A percentile compares a stretch with the other conserved stretches of the same genome.
These are phyloP conservation scores for Setomelanomma holmii DNA, from an alignment of 2,329 filamentous ascomycete genomes.

Conservation along the genomic window DNA sequence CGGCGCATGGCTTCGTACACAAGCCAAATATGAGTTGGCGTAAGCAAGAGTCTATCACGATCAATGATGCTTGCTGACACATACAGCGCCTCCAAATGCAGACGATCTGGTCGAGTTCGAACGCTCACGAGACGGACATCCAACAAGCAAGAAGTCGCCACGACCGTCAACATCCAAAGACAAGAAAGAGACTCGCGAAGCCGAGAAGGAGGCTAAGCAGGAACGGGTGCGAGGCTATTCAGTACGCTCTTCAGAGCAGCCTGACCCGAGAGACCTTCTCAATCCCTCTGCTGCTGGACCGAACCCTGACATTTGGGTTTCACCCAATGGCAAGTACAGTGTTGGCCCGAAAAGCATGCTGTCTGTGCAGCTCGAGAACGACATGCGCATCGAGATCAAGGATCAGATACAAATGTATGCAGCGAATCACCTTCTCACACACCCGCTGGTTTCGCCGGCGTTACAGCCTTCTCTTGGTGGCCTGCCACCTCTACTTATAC, in stretches of 20 bases:
- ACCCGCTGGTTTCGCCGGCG: slow-evolving; percentile 88
- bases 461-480: slow-evolving; percentile 90
- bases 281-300: slow-evolving; percentile 9
- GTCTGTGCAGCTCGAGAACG: slow-evolving; percentile 70
- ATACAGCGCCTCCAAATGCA: slow-evolving; percentile 73
- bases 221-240: slow-evolving; percentile 48
- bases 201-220: slow-evolving; percentile 42
- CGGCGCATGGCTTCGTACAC: slow-evolving; percentile 85
- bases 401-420: slow-evolving; percentile 93
- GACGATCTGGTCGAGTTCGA: slow-evolving; percentile 70
- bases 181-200: slow-evolving; percentile 35
- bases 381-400: slow-evolving; percentile 71
- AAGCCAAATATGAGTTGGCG: slow-evolving; percentile 89
- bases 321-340: slow-evolving; percentile 46
- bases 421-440: slow-evolving; percentile 82
- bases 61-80: slow-evolving; percentile 13
- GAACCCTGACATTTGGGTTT: slow-evolving; percentile 28
- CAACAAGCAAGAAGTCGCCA: slow-evolving; percentile 15
- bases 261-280: slow-evolving; percentile 15
- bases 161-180: slow-evolving; percentile 13
- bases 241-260: slow-evolving; percentile 28
- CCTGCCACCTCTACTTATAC: slow-evolving; percentile 83
- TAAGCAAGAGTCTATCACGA: too few relatives aligned
- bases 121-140: slow-evolving; percentile 7
- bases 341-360: slow-evolving; percentile 53